Base-by-base conservation (phyloP, 2,329 filamentous ascomycete genomes). In the Blastomyces parvus region DNA sequence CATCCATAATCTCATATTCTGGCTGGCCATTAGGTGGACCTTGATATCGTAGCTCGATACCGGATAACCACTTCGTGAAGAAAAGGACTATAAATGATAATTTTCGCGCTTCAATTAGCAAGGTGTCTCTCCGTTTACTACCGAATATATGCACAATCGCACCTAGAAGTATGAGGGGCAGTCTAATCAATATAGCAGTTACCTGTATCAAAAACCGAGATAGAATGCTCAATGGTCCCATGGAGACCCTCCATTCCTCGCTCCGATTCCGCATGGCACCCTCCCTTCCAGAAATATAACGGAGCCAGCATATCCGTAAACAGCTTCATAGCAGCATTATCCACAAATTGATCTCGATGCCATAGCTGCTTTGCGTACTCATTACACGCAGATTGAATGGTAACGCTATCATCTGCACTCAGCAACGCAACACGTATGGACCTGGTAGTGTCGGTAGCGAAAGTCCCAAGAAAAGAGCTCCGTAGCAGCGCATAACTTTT, bases 191-290 rank as follows among this genome's bases (percentile, higher is more conserved):
- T 46, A 33, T 6, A 44, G n/a, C n/a, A 19, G 19, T 25, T 50
- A 59, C 36, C n/a, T 14, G 22, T 22, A 50, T 60, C 58, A 60
- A 48, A 48, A 33, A 46, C 38, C 5, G 42, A 60, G 40, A 60
- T 33, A 46, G 13, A 46, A 46, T 48, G 42, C 19, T 60, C 40
- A 11, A 33, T n/a, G 7, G 17, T 50, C 44, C 40, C n/a, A 6
- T 8, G 2, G 19, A 60, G 22, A 11, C 9, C 9, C 2, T 13
- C 25, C 25, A 48, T 11, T 48, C 46, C 8, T 13, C 9, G n/a
- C 46, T 48, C n/a, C 11, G n/a, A 19, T 48, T 48, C 46, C 11
- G 1, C 22, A 19, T 17, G 42, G 5, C 42, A 3, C 11, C 44
- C 40, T 25, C 25, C 30, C 36, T 25, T 33, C 40, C 25, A 25